Evolutionary conservation across 164 flowering plant species (phyloP).

Genomic region (Dillenia suffruticosa): DNA sequence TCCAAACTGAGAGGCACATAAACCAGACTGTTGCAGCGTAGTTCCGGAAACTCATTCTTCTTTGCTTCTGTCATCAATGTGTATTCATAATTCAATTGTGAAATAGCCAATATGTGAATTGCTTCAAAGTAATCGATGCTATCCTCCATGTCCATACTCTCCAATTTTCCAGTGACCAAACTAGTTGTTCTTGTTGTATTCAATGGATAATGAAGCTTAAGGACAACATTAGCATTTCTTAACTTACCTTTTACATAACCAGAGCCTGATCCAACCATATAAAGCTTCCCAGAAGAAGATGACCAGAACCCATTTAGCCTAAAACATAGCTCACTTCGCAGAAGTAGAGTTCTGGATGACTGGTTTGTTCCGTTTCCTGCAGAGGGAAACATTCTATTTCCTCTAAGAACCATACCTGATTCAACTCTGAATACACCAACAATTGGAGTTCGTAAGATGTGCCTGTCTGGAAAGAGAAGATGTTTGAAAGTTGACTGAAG

Average conservation of each 20-base stretch:
- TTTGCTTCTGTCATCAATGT: slow-evolving; percentile 16
- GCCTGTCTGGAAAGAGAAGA: not conserved
- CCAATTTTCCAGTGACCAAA: slow-evolving; percentile 45
- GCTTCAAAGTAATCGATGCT: slow-evolving; percentile 26
- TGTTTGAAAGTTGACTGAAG: not conserved
- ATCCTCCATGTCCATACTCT: slow-evolving; percentile 24
- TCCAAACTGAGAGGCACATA: slow-evolving; percentile 12
- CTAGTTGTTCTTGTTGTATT: slow-evolving; percentile 26
- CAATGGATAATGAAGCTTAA: slow-evolving; percentile 38
- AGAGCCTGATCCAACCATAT: slow-evolving; percentile 48
- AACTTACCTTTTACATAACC: slow-evolving; percentile 22
- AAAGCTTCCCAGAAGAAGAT: slow-evolving; percentile 35
- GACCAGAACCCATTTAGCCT: slow-evolving; percentile 53
- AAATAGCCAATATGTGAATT: slow-evolving; percentile 28
- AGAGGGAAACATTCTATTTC: not conserved
- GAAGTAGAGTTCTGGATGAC: not conserved
- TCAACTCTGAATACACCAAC: slow-evolving; percentile 18
- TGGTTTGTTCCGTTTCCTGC: no score
- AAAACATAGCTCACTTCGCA: slow-evolving; percentile 14
- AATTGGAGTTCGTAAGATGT: slow-evolving; percentile 9
- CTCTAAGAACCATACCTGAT: slow-evolving; percentile 8
- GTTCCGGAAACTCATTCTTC: slow-evolving; percentile 13
- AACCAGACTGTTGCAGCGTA: not conserved
- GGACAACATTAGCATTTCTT: slow-evolving; percentile 27
- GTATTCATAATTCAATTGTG: slow-evolving; percentile 28